Conservation (phyloP, 2,329 filamentous ascomycete genomes). For the Paraphaeosphaeria minitans region DNA sequence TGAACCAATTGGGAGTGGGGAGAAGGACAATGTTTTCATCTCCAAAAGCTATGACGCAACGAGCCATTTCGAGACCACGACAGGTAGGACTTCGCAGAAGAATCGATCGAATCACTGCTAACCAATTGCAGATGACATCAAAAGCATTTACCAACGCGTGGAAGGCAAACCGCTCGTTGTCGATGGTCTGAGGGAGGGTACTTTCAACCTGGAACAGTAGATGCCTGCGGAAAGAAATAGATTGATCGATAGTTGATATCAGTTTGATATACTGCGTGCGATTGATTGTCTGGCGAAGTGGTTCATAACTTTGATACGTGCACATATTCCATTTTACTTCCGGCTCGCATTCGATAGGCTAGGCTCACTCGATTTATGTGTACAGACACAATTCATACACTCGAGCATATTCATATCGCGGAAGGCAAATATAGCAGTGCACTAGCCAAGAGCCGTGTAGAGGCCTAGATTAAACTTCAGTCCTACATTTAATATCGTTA, state of each 20-base stretch:
- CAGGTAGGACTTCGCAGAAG: constrained; percentile 52
- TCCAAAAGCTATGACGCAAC: constrained; percentile 98
- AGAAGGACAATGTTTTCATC: constrained; percentile 91
- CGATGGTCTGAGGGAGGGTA: constrained; percentile 81
- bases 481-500: background rate
- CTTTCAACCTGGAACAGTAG: constrained; percentile 66
- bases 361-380: background rate
- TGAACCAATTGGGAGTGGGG: constrained; percentile 82
- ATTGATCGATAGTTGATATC: constrained; percentile 5
- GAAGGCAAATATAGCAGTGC: background rate
- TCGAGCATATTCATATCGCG: background rate
- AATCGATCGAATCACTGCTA: constrained; percentile 8
- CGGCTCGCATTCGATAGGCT: background rate
- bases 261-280: constrained; percentile 3
- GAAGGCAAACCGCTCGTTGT: constrained; percentile 86
- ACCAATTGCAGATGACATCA: constrained; percentile 77
- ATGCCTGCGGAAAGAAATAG: constrained; percentile 17
- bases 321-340: constrained; percentile 4
- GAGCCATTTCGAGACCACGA: constrained; percentile 94
- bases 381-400: background rate
- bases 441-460: background rate
- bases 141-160: constrained; percentile 86
- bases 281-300: constrained; percentile 12
- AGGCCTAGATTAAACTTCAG: background rate
- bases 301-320: constrained; percentile 18